These are phyloP conservation scores for Ophiostoma montium DNA, from an alignment of 2,329 filamentous ascomycete species.

Conservation along the genomic window DNA sequence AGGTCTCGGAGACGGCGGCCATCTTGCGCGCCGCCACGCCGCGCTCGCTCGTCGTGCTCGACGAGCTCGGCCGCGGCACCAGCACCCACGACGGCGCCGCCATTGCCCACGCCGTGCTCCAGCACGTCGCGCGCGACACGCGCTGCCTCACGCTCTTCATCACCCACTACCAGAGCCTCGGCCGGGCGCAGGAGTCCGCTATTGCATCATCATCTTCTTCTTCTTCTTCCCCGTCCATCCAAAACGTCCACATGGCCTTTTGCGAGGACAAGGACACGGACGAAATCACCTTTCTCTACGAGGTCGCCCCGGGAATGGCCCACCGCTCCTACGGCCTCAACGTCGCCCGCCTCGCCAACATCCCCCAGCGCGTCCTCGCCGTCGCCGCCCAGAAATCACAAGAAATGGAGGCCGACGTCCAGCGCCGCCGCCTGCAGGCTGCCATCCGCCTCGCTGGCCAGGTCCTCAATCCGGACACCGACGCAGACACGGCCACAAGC, in stretches of 20 bases:
- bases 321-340: conserved; percentile 92
- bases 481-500: not conserved
- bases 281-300: conserved; percentile 88
- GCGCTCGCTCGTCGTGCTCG: conserved; percentile 75
- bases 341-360: conserved; percentile 71
- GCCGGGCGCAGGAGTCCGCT: too few species aligned
- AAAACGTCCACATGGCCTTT: conserved; percentile 93
- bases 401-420: conserved; percentile 64
- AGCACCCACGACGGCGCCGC: conserved; percentile 92
- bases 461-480: not conserved
- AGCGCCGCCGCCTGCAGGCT: conserved; percentile 43
- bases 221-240: conserved; percentile 36
- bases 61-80: conserved; percentile 88
- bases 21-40: conserved; percentile 83
- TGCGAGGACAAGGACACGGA: conserved; percentile 26
- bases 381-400: conserved; percentile 65
- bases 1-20: conserved; percentile 80
- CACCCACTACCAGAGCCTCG: conserved; percentile 88
- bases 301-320: conserved; percentile 79
- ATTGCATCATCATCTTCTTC: too few species aligned
- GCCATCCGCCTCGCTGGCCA: conserved; percentile 25
- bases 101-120: conserved; percentile 82
- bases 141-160: conserved; percentile 83
- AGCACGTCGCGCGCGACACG: conserved; percentile 63
- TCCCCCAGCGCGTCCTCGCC: conserved; percentile 65